Evolutionary conservation across 2,329 filamentous ascomycete genomes (phyloP).

Genomic region (Hirsutella rhossiliensis): DNA sequence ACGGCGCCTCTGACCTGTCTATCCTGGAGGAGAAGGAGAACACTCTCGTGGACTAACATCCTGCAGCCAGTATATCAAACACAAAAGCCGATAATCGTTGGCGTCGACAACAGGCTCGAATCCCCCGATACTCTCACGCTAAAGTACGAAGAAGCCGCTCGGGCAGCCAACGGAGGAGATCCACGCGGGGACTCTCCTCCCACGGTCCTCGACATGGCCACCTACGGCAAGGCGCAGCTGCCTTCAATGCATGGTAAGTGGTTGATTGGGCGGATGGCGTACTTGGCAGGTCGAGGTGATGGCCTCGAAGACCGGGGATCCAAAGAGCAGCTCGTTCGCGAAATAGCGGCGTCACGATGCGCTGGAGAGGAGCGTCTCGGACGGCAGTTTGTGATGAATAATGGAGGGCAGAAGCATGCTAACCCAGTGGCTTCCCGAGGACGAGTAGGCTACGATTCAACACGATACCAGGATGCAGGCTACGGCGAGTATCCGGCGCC

Average conservation of each 20-base stretch:
- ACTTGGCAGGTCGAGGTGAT: too few species aligned
- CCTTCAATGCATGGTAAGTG: constrained; percentile 72
- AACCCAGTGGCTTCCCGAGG: background rate
- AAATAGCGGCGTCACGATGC: too few species aligned
- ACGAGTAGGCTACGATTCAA: constrained; percentile 42
- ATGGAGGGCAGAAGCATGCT: too few species aligned
- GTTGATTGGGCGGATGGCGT: background rate
- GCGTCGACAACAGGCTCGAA: constrained; percentile 41
- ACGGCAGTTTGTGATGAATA: too few species aligned
- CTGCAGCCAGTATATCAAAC: constrained; percentile 38
- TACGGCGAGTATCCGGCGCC: constrained; percentile 41
- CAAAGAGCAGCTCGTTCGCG: too few species aligned
- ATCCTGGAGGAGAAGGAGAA: background rate
- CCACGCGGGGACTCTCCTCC: constrained; percentile 44
- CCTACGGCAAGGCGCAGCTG: constrained; percentile 66
- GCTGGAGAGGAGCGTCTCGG: too few species aligned
- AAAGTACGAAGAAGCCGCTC: constrained; percentile 43
- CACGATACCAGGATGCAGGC: constrained; percentile 45
- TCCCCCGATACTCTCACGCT: constrained; percentile 45
- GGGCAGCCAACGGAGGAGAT: constrained; percentile 39
- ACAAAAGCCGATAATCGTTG: constrained; percentile 44
- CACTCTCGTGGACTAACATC: constrained; percentile 11
- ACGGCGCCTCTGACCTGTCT: constrained; percentile 2
- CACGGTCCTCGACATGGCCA: constrained; percentile 24
- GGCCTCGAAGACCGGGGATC: too few species aligned